A percentile compares a stretch with the other conserved stretches of the same genome.
Evolutionary conservation across 768 basidiomycete species (phyloP).

Genomic region (Mycena rosella): DNA sequence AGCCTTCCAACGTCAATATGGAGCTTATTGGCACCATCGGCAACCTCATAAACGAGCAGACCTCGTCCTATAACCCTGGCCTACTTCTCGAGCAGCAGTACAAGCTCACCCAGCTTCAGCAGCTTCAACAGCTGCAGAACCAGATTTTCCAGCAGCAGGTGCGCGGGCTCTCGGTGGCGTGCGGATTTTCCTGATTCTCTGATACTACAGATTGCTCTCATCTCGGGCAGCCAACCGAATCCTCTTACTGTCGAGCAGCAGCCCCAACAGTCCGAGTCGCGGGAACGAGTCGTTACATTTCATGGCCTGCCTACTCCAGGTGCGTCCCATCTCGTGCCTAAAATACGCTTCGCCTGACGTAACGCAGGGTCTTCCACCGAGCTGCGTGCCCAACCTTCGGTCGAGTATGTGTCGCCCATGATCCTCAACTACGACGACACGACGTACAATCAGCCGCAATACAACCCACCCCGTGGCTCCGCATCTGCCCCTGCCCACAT

Average conservation of each 20-base stretch:
- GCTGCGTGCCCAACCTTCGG: slow-evolving; percentile 48
- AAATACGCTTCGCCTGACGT: slow-evolving; percentile 26
- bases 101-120: slow-evolving; percentile 82
- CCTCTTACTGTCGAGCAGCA: slow-evolving; percentile 48
- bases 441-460: slow-evolving; percentile 40
- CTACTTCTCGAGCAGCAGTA: slow-evolving; percentile 81
- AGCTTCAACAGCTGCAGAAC: slow-evolving; percentile 82
- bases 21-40: slow-evolving; percentile 30
- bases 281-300: slow-evolving; percentile 49
- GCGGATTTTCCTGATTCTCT: slow-evolving; percentile 11
- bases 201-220: slow-evolving; percentile 80
- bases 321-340: slow-evolving; percentile 50
- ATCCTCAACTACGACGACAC: slow-evolving; percentile 58
- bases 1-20: slow-evolving; percentile 31
- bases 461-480: slow-evolving; percentile 54
- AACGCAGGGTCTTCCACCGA: slow-evolving; percentile 37
- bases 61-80: slow-evolving; percentile 53
- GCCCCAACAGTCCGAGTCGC: slow-evolving; percentile 46
- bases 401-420: slow-evolving; percentile 75
- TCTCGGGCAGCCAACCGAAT: slow-evolving; percentile 63
- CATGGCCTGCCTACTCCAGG: slow-evolving; percentile 78
- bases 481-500: slow-evolving; percentile 81
- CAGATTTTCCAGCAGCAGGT: slow-evolving; percentile 95
- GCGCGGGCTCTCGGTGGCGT: slow-evolving; percentile 38
- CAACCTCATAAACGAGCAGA: slow-evolving; percentile 32